phyloP scores from a whole-genome alignment of 495 filamentous ascomycete species.

The Copromyces sp. region DNA sequence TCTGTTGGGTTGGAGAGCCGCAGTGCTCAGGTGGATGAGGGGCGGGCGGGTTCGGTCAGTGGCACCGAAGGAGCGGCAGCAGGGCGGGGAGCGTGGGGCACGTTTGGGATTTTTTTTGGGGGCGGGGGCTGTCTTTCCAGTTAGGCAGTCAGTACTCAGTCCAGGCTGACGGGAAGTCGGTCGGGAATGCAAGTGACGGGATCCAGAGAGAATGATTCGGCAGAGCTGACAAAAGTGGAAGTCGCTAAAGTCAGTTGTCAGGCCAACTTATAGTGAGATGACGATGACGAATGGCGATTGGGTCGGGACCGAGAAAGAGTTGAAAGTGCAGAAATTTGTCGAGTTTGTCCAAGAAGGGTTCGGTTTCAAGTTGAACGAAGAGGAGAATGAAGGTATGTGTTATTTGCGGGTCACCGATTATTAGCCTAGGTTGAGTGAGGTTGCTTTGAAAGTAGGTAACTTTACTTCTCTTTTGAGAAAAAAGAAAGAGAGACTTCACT shows the following conservation, averaged over 20 bases:
- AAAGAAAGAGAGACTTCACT: not conserved
- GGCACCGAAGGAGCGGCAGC: not conserved
- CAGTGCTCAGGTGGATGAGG: not conserved
- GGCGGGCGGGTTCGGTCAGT: not conserved
- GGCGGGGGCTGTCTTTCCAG: not conserved
- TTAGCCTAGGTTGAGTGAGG: not conserved
- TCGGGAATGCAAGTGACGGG: not conserved
- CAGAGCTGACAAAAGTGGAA: not conserved
- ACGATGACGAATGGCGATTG: not conserved
- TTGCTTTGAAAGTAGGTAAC: not conserved
- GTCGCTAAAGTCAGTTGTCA: not conserved
- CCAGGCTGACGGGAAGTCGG: not conserved
- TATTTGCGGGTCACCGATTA: not conserved
- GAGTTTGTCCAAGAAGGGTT: not conserved
- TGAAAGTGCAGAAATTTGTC: not conserved
- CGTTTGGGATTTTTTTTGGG: not conserved
- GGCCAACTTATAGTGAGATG: not conserved
- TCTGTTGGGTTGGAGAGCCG: not conserved
- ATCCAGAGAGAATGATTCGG: not conserved
- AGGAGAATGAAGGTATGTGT: not conserved
- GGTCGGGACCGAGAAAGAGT: not conserved
- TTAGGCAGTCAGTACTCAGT: too few relatives aligned
- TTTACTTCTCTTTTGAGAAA: not conserved
- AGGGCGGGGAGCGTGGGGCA: not conserved
- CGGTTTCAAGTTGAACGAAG: not conserved